phyloP scores from a whole-genome alignment of 179 eudicot genomes.

The Patellifolia procumbens region DNA sequence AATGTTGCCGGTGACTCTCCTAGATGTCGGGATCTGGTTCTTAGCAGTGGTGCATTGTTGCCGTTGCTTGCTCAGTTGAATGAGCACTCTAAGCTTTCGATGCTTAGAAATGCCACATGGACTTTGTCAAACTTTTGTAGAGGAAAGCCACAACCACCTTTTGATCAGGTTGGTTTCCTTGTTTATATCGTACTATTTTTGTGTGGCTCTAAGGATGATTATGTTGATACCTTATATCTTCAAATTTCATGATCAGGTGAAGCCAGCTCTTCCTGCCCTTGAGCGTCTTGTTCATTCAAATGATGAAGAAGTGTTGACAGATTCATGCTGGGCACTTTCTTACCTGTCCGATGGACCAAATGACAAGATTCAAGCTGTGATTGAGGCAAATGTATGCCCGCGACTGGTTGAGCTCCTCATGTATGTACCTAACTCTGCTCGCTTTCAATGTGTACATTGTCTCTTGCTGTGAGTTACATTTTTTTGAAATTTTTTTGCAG shows the following conservation, averaged over 20 bases:
- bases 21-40: constrained; percentile 66
- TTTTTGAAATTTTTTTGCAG: constrained; percentile 35
- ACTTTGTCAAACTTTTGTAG: constrained; percentile 66
- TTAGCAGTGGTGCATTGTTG: constrained; percentile 49
- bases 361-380: constrained; percentile 88
- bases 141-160: constrained; percentile 69
- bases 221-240: background rate
- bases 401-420: constrained; percentile 80
- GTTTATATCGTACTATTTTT: background rate
- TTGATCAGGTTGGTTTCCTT: constrained; percentile 40
- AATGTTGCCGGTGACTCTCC: constrained; percentile 79
- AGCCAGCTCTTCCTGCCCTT: constrained; percentile 60
- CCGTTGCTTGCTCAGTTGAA: constrained; percentile 52
- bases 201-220: background rate
- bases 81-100: constrained; percentile 67
- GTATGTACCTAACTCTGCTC: constrained; percentile 39
- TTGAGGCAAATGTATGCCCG: constrained; percentile 73
- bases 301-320: constrained; percentile 86
- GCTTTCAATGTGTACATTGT: background rate
- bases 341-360: constrained; percentile 89
- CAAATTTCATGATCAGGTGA: constrained; percentile 22
- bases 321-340: constrained; percentile 92
- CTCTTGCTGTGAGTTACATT: constrained; percentile 8
- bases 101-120: constrained; percentile 74
- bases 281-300: constrained; percentile 66